Evolutionary conservation across 1,139 yeast species (phyloP).

Genomic region (Komagataea norvegica): DNA sequence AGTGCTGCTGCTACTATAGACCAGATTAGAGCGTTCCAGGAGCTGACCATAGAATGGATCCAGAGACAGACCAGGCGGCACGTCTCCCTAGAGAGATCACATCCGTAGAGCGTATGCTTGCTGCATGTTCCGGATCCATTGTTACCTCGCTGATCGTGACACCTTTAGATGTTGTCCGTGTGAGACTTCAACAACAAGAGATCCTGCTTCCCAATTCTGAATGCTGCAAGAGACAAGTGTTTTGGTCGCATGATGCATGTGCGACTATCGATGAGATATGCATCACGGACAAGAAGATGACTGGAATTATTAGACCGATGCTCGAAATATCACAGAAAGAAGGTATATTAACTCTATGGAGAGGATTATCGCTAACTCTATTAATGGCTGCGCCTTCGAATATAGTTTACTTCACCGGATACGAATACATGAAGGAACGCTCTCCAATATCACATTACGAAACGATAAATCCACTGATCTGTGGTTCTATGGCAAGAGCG

Average conservation of each 20-base stretch:
- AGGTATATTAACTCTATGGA: slow-evolving; percentile 76
- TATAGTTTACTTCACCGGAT: slow-evolving; percentile 90
- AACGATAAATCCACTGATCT: slow-evolving; percentile 66
- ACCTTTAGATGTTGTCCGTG: slow-evolving; percentile 91
- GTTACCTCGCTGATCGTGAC: slow-evolving; percentile 82
- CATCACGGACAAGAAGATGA: slow-evolving; percentile 31
- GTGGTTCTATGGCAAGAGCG: slow-evolving; percentile 83
- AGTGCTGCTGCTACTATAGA: background rate
- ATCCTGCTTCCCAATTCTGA: slow-evolving; percentile 42
- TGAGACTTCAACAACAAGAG: slow-evolving; percentile 86
- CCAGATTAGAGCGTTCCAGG: background rate
- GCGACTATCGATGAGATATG: slow-evolving; percentile 36
- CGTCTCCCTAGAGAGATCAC: slow-evolving; percentile 20
- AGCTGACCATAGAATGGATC: background rate
- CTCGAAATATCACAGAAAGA: slow-evolving; percentile 60
- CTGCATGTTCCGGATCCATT: slow-evolving; percentile 91
- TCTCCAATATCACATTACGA: slow-evolving; percentile 53
- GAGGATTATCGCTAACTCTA: slow-evolving; percentile 80
- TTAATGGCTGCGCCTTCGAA: slow-evolving; percentile 92
- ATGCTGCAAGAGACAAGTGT: slow-evolving; percentile 27
- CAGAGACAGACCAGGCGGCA: background rate
- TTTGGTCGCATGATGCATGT: slow-evolving; percentile 28
- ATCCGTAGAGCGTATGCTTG: slow-evolving; percentile 58
- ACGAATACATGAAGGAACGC: slow-evolving; percentile 75
- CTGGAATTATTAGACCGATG: slow-evolving; percentile 72